Evolutionary conservation across 805 yeast species (phyloP), one percentile per base, ranked within the genome.

Genomic region (Metschnikowia anglica): DNA sequence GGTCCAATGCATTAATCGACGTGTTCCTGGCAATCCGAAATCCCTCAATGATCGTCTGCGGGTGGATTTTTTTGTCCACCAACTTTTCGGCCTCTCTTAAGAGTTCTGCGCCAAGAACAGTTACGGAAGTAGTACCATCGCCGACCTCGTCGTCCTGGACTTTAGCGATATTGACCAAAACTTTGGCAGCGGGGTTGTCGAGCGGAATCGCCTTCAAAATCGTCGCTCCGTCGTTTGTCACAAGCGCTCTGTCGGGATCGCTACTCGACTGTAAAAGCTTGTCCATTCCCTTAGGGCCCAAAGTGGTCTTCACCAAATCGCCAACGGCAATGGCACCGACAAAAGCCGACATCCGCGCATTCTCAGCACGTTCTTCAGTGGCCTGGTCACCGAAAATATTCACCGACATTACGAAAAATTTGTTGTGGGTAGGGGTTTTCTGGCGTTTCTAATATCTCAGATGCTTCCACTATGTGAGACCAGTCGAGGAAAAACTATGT

Each of bases 321-420:
- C 99, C 99, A 26, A 93, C 99, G 30, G 99, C 99, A 61, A 93
- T 91, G 52, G 99, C 99, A 37, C 99, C 99, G 9, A 93, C 95
- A 65, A 93, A 93, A 2, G 99, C 88, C 5, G 97, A 87, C 72
- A 91, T 74, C 73, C 99, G 89, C 41, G 99, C 99, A 68, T 91
- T 90, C 67, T 93, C 99, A 34, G 93, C 99, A 60, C 97, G 80
- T 70, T 91, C 99, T 68, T 91, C 99, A 5, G 93, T 85, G 42
- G 91, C 98, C 66, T 91, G 96, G 63, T 93, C 98, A 49, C 96
- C 95, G 69, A 93, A 88, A 61, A 91, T 90, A 56, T 90, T 91
- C 48, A 90, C 96, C 54, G 90, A 83, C 95, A 70, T 69, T 39
- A 29, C 35, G 9, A 10, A 9, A 4, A 12, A 8, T 6, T 17